A percentile compares a stretch with the other conserved stretches of the same genome.
phyloP scores from a whole-genome alignment of 2,329 filamentous ascomycete genomes.

The Hortaea sp. region DNA sequence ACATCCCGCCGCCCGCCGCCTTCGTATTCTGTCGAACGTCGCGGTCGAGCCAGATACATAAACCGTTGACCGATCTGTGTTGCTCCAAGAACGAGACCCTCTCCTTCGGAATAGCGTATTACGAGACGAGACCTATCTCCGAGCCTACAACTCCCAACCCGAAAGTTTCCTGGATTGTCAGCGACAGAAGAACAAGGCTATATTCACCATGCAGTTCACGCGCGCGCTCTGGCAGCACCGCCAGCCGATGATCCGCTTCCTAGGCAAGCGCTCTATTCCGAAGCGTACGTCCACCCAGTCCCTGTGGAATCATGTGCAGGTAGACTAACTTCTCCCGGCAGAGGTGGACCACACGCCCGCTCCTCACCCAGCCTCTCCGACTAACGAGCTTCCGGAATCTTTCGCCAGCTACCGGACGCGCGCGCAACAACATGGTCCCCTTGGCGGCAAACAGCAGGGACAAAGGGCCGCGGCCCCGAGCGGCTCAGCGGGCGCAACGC shows the following conservation, averaged over 20 bases:
- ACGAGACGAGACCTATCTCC: too few relatives aligned
- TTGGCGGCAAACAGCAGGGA: conserved; percentile 28
- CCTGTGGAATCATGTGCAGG: conserved; percentile 1
- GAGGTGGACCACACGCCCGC: conserved; percentile 65
- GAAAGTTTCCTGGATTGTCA: background rate
- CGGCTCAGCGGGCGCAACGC: conserved; percentile 8
- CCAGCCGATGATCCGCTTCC: conserved; percentile 42
- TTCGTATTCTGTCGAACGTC: too few relatives aligned
- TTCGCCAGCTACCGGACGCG: conserved; percentile 72
- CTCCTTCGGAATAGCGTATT: too few relatives aligned
- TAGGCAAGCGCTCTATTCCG: conserved; percentile 39
- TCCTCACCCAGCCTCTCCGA: conserved; percentile 62
- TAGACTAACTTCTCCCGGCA: conserved; percentile 27
- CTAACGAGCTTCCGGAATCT: conserved; percentile 52
- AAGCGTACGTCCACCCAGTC: conserved; percentile 25
- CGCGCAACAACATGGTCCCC: conserved; percentile 67
- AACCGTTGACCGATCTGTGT: too few relatives aligned
- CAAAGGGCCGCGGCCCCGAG: conserved; percentile 5
- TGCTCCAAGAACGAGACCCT: too few relatives aligned
- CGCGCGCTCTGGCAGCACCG: conserved; percentile 36
- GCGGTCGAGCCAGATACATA: too few relatives aligned
- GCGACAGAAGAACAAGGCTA: background rate
- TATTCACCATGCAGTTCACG: conserved; percentile 33
- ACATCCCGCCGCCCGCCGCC: too few relatives aligned
- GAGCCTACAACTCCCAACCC: too few relatives aligned